phyloP scores from a whole-genome alignment of 352 stramenopile species.

The Phytophthora chlamydospora region DNA sequence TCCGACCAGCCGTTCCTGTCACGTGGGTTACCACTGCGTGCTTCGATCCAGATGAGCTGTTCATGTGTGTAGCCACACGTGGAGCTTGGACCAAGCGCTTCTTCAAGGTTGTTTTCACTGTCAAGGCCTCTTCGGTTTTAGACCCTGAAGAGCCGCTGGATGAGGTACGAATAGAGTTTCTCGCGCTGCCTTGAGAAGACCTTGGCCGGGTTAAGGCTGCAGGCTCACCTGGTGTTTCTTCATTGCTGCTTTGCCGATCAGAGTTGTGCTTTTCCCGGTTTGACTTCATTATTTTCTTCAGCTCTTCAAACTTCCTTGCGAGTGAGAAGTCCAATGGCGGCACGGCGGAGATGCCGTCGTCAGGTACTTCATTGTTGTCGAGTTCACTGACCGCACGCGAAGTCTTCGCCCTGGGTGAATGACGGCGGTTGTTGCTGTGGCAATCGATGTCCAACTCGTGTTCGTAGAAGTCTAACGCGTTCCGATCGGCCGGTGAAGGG shows the following conservation, averaged over 20 bases:
- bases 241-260: constrained; percentile 8
- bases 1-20: constrained; percentile 9
- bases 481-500: constrained; percentile 60
- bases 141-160: constrained; percentile 22
- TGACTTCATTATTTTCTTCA: constrained; percentile 65
- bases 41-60: constrained; percentile 12
- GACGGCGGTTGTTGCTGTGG: constrained; percentile 17
- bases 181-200: constrained; percentile 8
- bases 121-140: constrained; percentile 13
- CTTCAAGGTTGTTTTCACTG: neutral
- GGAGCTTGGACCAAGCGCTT: constrained; percentile 9
- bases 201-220: neutral
- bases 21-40: neutral
- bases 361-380: constrained; percentile 26
- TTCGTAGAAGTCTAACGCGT: constrained; percentile 59
- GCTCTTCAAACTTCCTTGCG: constrained; percentile 65
- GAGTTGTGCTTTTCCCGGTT: constrained; percentile 45
- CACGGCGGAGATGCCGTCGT: constrained; percentile 9
- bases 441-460: constrained; percentile 36
- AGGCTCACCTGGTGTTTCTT: neutral
- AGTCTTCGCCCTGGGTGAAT: constrained; percentile 2
- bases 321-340: constrained; percentile 46
- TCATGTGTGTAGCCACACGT: constrained; percentile 14
- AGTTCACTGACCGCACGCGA: constrained; percentile 2
- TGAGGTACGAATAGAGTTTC: constrained; percentile 13